Evolutionary conservation across 768 basidiomycete genomes (phyloP), one percentile per base, ranked within the genome.

Genomic region (Jaapia argillacea): DNA sequence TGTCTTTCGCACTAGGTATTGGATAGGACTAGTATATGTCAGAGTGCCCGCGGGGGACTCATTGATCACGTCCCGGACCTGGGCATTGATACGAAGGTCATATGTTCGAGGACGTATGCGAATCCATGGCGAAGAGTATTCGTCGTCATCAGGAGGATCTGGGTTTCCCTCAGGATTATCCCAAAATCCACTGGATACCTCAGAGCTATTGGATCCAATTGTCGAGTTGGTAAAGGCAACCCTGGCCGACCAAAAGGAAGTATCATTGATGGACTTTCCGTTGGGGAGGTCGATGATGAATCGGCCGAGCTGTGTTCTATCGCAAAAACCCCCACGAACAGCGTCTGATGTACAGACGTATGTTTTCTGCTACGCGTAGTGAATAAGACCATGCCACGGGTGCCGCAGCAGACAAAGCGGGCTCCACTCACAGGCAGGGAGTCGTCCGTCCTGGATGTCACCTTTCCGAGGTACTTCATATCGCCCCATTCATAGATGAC

Each of bases 401-500:
- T 22, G 40, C 23, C 24, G 28, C 20, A 33, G 10, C 4, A n/a
- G 18, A 23, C 6, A 27, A 35, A 28, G 24, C n/a, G n/a, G 21
- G 47, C 20, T 44, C 41, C 48, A 65, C 80, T 75, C 61, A 91
- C 84, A 50, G 84, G 85, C 40, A 82, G 55, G 44, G 67, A 65
- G 28, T 76, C 71, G 48, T 78, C 70, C 4, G 57, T 61, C 24
- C 62, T 48, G 4, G 78, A 77, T 24, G 79, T 78, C 37, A 70
- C 64, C 58, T 73, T 79, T 25, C 96, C 96, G 2, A 99, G 71
- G 57, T 87, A 92, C 37, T 70, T 64, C 42, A 81, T 80, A 56
- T 99, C 96, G 23, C 70, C 59, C 93, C 93, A 99, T 64, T 98
- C 94, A 56, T 97, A 99, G 20, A 99, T 79, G 42, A 94, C 85